These are phyloP conservation scores for Hypoxylon cercidicola DNA, from an alignment of 495 filamentous ascomycete species.

Conservation along the genomic window DNA sequence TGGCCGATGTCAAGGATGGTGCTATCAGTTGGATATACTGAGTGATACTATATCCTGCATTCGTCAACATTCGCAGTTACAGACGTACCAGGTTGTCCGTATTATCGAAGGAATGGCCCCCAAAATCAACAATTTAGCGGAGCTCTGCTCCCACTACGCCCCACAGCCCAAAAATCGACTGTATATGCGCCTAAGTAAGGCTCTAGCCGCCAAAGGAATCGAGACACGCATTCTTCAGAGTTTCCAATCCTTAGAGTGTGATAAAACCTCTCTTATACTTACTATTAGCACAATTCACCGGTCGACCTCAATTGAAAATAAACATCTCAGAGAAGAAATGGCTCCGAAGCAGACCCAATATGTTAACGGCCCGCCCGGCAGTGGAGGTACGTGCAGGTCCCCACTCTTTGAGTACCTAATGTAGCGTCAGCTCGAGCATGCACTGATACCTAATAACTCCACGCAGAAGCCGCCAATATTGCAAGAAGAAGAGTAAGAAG, in stretches of 20 bases:
- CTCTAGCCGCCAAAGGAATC: not conserved
- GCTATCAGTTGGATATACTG: not conserved
- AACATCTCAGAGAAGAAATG: no score
- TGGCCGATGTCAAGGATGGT: slow-evolving; percentile 4
- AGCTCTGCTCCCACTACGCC: not conserved
- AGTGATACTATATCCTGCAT: slow-evolving; percentile 6
- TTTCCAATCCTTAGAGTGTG: slow-evolving; percentile 15
- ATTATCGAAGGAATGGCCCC: slow-evolving; percentile 10
- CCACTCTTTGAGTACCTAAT: not conserved
- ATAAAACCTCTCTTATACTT: slow-evolving; percentile 22
- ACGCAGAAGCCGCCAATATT: no score
- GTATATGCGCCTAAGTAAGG: not conserved
- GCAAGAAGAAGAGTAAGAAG: no score
- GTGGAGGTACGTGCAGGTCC: not conserved
- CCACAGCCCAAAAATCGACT: not conserved
- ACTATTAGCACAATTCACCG: slow-evolving; percentile 2
- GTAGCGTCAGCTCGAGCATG: no score
- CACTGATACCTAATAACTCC: no score
- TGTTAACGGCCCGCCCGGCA: no score
- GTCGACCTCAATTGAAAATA: not conserved
- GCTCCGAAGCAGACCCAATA: no score
- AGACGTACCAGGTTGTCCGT: slow-evolving; percentile 1
- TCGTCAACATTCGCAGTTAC: not conserved
- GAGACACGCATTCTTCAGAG: slow-evolving; percentile 8
- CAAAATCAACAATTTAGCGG: slow-evolving; percentile 1